A percentile compares a stretch with the other conserved stretches of the same genome.
phyloP scores from a whole-genome alignment of 2,329 filamentous ascomycete species.

The Verticillium nonalfalfae region DNA sequence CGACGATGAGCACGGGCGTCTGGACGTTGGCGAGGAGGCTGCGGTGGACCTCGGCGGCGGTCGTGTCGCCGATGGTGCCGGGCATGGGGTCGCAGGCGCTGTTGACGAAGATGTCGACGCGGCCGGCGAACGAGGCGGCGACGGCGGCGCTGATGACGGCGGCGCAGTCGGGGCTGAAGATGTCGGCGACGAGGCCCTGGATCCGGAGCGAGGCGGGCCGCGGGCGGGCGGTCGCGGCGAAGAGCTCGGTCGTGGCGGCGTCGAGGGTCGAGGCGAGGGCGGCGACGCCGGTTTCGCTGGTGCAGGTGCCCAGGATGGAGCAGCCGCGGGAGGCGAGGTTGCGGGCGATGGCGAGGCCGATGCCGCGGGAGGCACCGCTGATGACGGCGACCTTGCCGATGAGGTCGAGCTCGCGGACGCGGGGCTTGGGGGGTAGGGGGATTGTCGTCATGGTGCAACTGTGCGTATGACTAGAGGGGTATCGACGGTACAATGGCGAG shows the following conservation, averaged over 20 bases:
- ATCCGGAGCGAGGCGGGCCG: slow-evolving; percentile 13
- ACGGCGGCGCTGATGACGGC: slow-evolving; percentile 19
- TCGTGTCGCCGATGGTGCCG: slow-evolving; percentile 19
- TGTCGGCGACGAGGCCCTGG: slow-evolving; percentile 20
- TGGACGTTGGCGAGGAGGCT: slow-evolving; percentile 27
- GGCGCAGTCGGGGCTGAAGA: slow-evolving; percentile 20
- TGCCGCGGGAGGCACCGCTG: slow-evolving; percentile 52
- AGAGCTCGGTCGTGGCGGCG: slow-evolving; percentile 14
- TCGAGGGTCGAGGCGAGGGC: slow-evolving; percentile 14
- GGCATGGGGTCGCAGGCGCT: slow-evolving; percentile 21
- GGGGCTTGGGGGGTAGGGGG: not conserved
- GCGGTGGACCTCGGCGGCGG: slow-evolving; percentile 17
- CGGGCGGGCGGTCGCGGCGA: slow-evolving; percentile 7
- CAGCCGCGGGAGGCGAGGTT: slow-evolving; percentile 21
- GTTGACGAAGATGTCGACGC: slow-evolving; percentile 26
- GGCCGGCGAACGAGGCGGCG: slow-evolving; percentile 12
- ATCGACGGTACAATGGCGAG: no score
- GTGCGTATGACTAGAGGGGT: not conserved
- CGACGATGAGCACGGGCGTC: slow-evolving; percentile 25
- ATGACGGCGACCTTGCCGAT: slow-evolving; percentile 50
- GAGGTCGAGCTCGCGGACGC: slow-evolving; percentile 13
- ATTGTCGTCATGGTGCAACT: not conserved
- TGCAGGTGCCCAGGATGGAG: slow-evolving; percentile 24
- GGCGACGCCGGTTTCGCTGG: slow-evolving; percentile 10
- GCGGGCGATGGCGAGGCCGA: slow-evolving; percentile 19